phyloP scores from a whole-genome alignment of 805 yeast genomes.

The Saturnispora hagleri region DNA sequence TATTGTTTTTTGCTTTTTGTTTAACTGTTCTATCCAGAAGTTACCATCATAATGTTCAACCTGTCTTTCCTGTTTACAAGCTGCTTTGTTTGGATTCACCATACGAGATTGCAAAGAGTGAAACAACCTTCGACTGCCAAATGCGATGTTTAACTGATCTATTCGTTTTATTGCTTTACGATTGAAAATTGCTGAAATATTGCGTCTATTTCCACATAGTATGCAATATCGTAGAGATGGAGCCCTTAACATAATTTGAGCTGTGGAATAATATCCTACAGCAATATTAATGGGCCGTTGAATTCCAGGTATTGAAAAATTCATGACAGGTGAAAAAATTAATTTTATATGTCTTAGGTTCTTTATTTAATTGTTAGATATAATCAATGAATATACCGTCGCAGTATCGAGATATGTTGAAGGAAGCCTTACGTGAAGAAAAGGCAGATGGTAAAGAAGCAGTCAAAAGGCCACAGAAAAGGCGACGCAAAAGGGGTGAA shows the following conservation, averaged over 20 bases:
- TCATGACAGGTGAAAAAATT: background rate
- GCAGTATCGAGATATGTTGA: constrained; percentile 5
- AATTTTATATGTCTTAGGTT: background rate
- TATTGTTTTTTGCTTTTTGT: constrained; percentile 6
- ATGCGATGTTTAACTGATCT: background rate
- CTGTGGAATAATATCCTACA: background rate
- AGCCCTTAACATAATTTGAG: background rate
- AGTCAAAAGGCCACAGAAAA: constrained; percentile 2
- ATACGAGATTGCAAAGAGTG: background rate
- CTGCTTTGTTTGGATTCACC: background rate
- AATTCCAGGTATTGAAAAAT: background rate
- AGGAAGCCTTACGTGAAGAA: background rate
- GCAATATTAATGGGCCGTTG: background rate
- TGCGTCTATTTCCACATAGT: background rate
- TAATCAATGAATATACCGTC: constrained; percentile 1
- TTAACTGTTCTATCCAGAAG: constrained; percentile 9
- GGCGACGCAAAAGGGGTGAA: constrained; percentile 1
- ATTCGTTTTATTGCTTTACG: background rate
- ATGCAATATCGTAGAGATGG: background rate
- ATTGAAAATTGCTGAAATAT: background rate
- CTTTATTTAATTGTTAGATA: background rate
- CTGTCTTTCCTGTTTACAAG: background rate
- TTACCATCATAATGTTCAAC: background rate
- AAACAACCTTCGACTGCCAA: background rate
- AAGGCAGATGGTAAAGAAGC: background rate